Evolutionary conservation across 768 basidiomycete genomes (phyloP), one percentile per base, ranked within the genome.

Genomic region (Saitozyma sp.): DNA sequence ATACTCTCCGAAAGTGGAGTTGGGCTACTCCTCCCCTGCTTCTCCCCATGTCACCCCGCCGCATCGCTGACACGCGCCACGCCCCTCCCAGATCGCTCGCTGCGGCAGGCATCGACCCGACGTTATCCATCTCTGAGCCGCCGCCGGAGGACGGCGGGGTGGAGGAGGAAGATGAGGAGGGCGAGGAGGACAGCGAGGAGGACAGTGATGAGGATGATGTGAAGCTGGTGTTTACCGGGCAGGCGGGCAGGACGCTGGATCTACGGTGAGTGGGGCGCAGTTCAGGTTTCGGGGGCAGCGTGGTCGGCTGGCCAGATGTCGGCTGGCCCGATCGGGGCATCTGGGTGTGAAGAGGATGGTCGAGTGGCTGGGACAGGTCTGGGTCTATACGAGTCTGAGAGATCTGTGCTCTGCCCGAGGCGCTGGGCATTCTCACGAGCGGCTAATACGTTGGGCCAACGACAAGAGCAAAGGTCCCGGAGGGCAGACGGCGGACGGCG

Each of bases 161-260:
- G 40, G 68, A 71, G 54, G 73, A 70, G 49, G 69, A 66, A 9
- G 63, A 68, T 5, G 63, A 68, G 9, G 72, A 73, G n/a, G 70
- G 65, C 6, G 66, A 64, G 9, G 64, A 58, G 7, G 67, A 64
- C 13, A 64, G 63, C 2, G 69, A 66, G 8, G 68, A 64, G 1
- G 71, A 73, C 8, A 65, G 67, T 37, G 68, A 70, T 37, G 74
- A 76, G 7, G 74, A 76, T 49, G 78, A 77, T 70, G 65, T 73
- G 48, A 70, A 77, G 62, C 63, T 76, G 40, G 73, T 74, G 8
- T 69, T 79, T 41, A 71, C 67, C 29, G 65, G 63, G 3, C 65
- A 67, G n/a, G 65, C 71, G 46, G 58, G 63, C 10, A 55, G 77
- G 39, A 65, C 67, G 6, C 56, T 80, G 51, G 78, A 80, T 61